Base-by-base conservation (phyloP, 176 grass and related monocot species). In the Bromus sterilis region DNA sequence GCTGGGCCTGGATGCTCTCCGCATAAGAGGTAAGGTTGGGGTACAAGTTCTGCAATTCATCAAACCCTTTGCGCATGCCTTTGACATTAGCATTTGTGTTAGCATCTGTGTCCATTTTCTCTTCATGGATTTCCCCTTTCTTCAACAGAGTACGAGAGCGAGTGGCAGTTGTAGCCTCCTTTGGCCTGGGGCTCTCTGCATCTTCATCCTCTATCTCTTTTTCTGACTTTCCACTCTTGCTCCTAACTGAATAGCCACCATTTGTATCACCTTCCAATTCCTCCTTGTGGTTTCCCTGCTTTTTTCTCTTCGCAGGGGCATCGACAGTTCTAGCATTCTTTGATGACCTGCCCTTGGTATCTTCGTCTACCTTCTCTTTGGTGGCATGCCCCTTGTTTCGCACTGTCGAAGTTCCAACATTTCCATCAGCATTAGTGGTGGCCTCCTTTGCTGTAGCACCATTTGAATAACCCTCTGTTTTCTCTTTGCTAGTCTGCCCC, bases 1-100 rank as follows among this genome's bases (percentile, higher is more conserved):
- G 53, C 7, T 85, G 40, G 14, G 8, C 55, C 40, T 56, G 33
- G 8, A 89, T 85, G 33, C 15, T 25, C 33, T 81, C 78, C 77
- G 85, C 87, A 70, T 34, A 53, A 25, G 20, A 21, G 84, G 87
- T 15, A 85, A 89, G 87, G 77, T 41, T 77, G 33, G 82, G 35
- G 68, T 81, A 89, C 53, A 81, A 34, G 14, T 30, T 56, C 53
- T 85, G 41, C 63, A 89, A 75, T 3, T 85, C 77, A 63, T 77
- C 41, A 11, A 85, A 85, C 12, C 56, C 11, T 74, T 42, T 89
- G 20, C 0, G 24, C 6, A 4, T 74, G 71, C 16, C 23, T 75
- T 30, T 51, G 15, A 60, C 60, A 61, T 66, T 61, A 84, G 24
- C n/a, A n/a, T n/a, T n/a, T n/a, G n/a, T n/a, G n/a, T n/a, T n/a